Base-by-base conservation (phyloP, 441 rosid genomes). In the Francoa sonchifolia region DNA sequence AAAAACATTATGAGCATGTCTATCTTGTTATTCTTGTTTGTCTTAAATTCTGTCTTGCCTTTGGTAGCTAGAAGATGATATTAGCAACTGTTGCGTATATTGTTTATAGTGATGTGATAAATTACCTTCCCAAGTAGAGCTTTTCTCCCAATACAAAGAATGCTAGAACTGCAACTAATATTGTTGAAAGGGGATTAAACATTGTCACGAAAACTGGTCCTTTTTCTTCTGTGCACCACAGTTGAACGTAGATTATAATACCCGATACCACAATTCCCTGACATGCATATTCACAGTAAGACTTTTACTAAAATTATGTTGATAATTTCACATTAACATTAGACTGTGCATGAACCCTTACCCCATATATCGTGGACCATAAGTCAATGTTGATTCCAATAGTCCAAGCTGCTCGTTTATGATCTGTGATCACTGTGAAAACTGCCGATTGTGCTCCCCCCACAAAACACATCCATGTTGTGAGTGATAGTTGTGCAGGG, bases 171-270 rank as follows among this genome's bases (percentile, higher is more conserved):
- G 82, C 76, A 1, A 73, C 82, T 8, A 66, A 12, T 43, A 80
- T 58, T 1, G 90, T 69, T 1, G 66, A 32, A 42, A 80, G 59
- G 3, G 90, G 82, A 62, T 69, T 80, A 67, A 80, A 76, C 72
- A 76, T 61, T 62, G 85, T 74, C 25, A 69, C 85, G 33, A 72
- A 80, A 22, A 76, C 85, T 2, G 90, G 85, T 20, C 72, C 90
- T 54, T 59, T 79, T 44, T 34, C 54, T 48, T 65, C 62, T 33
- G 77, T 76, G 69, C 77, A 73, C 82, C 79, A 73, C 2, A 76
- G 56, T 54, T 72, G 79, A 21, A 62, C 2, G 54, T 55, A 67
- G 33, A 67, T 23, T 7, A 66, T 46, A 4, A 72, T 5, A 5
- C 85, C 85, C 2, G 79, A 76, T 42, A 50, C 33, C 23, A 69